Base-by-base conservation (phyloP, 2,329 filamentous ascomycete genomes). In the Colletotrichum sp. region DNA sequence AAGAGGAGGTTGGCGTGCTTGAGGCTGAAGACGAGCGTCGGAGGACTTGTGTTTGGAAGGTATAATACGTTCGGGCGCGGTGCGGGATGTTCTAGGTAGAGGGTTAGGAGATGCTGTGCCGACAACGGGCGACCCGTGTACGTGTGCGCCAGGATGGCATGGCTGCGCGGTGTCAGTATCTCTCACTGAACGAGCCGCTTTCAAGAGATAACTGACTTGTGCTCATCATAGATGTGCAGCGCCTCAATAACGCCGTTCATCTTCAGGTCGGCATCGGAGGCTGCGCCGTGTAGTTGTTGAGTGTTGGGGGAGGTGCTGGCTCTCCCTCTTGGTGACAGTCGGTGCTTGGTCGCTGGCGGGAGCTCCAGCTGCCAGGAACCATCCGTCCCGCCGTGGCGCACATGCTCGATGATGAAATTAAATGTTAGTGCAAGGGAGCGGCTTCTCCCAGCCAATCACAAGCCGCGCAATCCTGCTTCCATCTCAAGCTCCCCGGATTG, bases 181-280 rank as follows among this genome's bases (percentile, higher is more conserved):
- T 13, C 18, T 57, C 31, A 47, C 31, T 13, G 5, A 13, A 18
- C 13, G 36, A 76, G 72, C 36, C 43, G 66, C 80, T 31, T 5
- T 9, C 29, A 34, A 34, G 12, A 31, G 31, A 21, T 61, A 11
- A 61, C 90, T 81, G 87, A 98, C 96, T 96, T 95, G 86, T 96
- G 92, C 87, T 98, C 96, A 90, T 98, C 96, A 84, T 94, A 98
- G 83, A 99, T 95, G 87, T 98, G 96, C 81, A 99, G 89, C 82
- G 96, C 97, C 88, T 98, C 96, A 81, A 99, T 94, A 82, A 94
- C 92, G 86, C 95, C 92, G 86, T 90, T 94, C 94, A 96, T 96
- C 82, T 84, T 92, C 83, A 72, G 36, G 68, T 74, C 69, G 69
- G 69, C 72, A 74, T 74, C 69, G 71, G 70, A 73, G 71, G 68